Evolutionary conservation across 2,329 filamentous ascomycete genomes (phyloP), one percentile per base, ranked within the genome.

Genomic region (Alternaria sp.): DNA sequence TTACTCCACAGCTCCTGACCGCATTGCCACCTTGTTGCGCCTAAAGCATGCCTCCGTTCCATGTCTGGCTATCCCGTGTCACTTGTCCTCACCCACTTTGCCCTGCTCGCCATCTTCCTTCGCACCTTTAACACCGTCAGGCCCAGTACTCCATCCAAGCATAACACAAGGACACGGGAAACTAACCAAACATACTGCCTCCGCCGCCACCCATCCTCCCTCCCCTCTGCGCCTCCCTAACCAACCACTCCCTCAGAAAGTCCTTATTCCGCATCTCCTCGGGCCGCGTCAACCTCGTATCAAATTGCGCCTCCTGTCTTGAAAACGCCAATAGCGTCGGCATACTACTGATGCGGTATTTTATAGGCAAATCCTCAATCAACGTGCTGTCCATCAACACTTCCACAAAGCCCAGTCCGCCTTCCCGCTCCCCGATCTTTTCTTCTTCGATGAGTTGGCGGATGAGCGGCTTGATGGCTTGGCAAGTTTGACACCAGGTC

Each of bases 291-390:
- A 85, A 67, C 59, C 79, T 81, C 1, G 83, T 85, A 66, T 83
- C 80, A 26, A 84, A 70, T 66, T 85, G 83, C 46, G 84, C 79
- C 66, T 86, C 84, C 59, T 81, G 78, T 17, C 84, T 75, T 65
- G 83, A 83, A 65, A 86, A 86, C 0, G 84, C 81, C 54, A 86
- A 71, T 32, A 86, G 63, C 11, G 83, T 85, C 1, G 84, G 84
- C 67, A 85, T 81, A 17, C 79, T 80, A 53, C 49, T 28, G 62
- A 81, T 77, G 65, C 77, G 73, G 67, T 83, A 85, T 58, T 75
- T 75, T 40, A 83, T 69, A 0, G 76, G 77, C 66, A 81, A 68
- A 53, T 74, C 82, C 5, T 80, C 83, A 32, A 85, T 77, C 60
- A 81, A 75, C 1, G 79, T 79, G 15, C 75, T 77, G 65, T 86